Conservation (phyloP, 2,329 filamentous ascomycete species). For the Leptodontidium sp. region DNA sequence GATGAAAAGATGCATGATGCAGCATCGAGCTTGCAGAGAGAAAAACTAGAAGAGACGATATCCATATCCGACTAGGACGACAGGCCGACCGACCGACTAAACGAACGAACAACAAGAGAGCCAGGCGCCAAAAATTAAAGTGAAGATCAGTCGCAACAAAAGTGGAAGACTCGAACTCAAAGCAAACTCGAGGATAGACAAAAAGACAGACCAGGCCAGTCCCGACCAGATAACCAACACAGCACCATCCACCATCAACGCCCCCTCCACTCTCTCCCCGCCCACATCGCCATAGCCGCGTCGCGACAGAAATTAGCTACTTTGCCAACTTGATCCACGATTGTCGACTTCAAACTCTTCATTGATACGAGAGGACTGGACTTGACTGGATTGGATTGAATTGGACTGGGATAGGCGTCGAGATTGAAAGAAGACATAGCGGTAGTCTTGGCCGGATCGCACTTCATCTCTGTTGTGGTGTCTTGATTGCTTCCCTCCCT, state of each 20-base stretch:
- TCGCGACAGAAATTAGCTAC: slow-evolving; percentile 12
- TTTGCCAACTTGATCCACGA: slow-evolving; percentile 9
- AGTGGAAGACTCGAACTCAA: neutral
- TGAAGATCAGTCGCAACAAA: neutral
- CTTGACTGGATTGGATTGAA: neutral
- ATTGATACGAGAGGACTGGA: neutral
- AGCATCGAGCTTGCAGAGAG: slow-evolving; percentile 9
- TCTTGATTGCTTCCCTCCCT: neutral
- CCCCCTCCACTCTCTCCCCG: neutral
- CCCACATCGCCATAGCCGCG: slow-evolving; percentile 14
- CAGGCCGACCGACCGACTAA: neutral
- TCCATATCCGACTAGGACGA: neutral
- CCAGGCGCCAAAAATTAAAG: neutral
- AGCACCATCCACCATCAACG: neutral
- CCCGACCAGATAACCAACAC: neutral
- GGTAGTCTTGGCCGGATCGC: slow-evolving; percentile 13
- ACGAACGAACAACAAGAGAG: neutral
- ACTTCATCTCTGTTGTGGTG: slow-evolving; percentile 8
- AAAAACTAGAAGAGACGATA: slow-evolving; percentile 6
- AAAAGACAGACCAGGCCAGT: neutral
- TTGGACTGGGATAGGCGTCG: neutral
- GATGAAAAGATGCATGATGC: slow-evolving; percentile 5
- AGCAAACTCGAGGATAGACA: slow-evolving; percentile 1
- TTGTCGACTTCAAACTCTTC: slow-evolving; percentile 12
- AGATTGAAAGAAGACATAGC: slow-evolving; percentile 11